phyloP scores from a whole-genome alignment of 148 eudicot species.

The Gaultheria prostrata region DNA sequence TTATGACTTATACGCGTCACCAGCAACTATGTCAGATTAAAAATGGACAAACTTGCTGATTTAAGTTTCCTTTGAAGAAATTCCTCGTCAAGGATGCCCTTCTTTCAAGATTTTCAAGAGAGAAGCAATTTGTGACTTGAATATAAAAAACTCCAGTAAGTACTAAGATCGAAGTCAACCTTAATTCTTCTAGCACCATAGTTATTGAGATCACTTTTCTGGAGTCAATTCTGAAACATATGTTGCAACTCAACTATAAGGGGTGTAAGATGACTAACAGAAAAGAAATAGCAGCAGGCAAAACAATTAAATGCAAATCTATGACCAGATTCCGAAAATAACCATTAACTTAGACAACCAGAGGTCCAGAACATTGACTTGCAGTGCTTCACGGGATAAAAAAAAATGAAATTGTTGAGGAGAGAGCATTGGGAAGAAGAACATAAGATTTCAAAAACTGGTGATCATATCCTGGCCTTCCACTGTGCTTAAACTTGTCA shows the following conservation, averaged over 20 bases:
- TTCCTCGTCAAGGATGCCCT: neutral
- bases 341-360: neutral
- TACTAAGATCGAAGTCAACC: neutral
- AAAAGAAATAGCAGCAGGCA: neutral
- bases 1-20: neutral
- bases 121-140: neutral
- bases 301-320: neutral
- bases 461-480: neutral
- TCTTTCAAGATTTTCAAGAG: neutral
- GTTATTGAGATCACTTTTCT: neutral
- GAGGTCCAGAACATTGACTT: neutral
- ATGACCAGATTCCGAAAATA: neutral
- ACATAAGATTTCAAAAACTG: neutral
- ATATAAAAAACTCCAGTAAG: neutral
- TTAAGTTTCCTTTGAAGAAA: neutral
- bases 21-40: neutral
- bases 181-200: constrained; percentile 8
- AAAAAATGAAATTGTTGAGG: neutral
- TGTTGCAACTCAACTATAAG: neutral
- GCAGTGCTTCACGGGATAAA: neutral
- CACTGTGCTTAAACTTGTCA: neutral
- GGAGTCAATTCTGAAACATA: neutral
- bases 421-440: neutral
- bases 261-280: constrained; percentile 5
- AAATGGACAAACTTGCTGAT: neutral